Conservation (phyloP, 495 filamentous ascomycete genomes). For the Lophiostoma macrostomum region DNA sequence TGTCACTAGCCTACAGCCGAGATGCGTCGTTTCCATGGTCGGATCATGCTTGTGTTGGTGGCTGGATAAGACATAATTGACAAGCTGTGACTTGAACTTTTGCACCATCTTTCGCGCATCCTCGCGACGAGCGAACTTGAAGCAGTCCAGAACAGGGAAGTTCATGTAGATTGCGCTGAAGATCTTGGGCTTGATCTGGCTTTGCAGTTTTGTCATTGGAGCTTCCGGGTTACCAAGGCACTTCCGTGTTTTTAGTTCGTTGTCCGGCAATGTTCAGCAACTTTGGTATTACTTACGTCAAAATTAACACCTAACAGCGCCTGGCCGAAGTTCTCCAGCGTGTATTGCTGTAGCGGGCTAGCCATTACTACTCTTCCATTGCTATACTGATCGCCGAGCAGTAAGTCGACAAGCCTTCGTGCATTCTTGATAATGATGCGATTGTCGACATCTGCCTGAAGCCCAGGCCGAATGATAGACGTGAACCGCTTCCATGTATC, state of each 20-base stretch:
- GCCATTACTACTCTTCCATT: too few species aligned
- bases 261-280: too few species aligned
- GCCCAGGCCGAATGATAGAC: constrained; percentile 42
- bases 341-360: too few species aligned
- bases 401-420: neutral
- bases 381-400: constrained; percentile 23
- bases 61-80: neutral
- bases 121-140: constrained; percentile 35
- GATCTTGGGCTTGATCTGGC: constrained; percentile 37
- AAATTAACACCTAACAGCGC: too few species aligned
- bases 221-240: constrained; percentile 3
- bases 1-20: too few species aligned
- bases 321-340: too few species aligned
- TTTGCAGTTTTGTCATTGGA: constrained; percentile 32
- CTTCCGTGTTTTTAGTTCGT: constrained; percentile 26
- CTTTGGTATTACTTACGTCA: too few species aligned
- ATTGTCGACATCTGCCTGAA: constrained; percentile 40
- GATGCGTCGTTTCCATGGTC: neutral
- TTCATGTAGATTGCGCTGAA: constrained; percentile 44
- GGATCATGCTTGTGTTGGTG: neutral
- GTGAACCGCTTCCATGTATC: constrained; percentile 39
- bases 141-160: constrained; percentile 40
- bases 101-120: constrained; percentile 35
- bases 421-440: too few species aligned
- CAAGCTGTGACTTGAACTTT: constrained; percentile 14